Base-by-base conservation (phyloP, 1,284 basidiomycete genomes). In the Quambalaria eucalypti region DNA sequence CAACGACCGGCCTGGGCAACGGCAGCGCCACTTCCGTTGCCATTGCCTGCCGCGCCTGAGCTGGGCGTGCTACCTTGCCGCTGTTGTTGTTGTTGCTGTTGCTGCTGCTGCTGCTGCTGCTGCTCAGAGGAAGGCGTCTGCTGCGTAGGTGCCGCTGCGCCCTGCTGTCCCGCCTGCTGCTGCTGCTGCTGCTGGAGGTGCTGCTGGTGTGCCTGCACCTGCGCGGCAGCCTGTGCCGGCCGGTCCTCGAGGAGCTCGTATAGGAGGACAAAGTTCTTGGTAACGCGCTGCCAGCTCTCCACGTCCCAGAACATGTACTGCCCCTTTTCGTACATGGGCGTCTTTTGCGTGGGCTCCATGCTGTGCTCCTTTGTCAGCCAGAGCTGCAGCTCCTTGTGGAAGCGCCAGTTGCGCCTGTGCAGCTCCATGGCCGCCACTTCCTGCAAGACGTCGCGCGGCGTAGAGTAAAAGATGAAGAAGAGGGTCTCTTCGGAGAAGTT, bases 381-480 rank as follows among this genome's bases (percentile, higher is more conserved):
- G 63, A 93, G 80, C 60, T 88, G 85, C 59, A 91, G 81, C 67
- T 93, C 90, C 77, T 92, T 96, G 82, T 97, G 92, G 78, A 88
- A 98, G 65, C 93, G 81, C 93, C 93, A 98, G 78, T 93, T 93
- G 64, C 93, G 86, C 77, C 90, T 89, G 80, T 86, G 95, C 86
- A 98, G 81, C 80, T 97, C 93, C 76, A 90, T 87, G 42, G 91
- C 90, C 12, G 93, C 93, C 48, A 92, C 84, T 78, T 97, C 91
- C 77, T 98, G 93, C 61, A 96, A 79, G 29, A 87, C 84, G 78
- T 98, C 93, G 69, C 90, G 81, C 54, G 93, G 90, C 76, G 85
- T 86, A 57, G 89, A 86, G 79, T 98, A 98, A 80, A 98, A 98
- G 84, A 96, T 93, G 82, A 90, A 96, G 79, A 98, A 97, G 36